Conservation (phyloP, 1,139 yeast species). For the Taphrina populina region DNA sequence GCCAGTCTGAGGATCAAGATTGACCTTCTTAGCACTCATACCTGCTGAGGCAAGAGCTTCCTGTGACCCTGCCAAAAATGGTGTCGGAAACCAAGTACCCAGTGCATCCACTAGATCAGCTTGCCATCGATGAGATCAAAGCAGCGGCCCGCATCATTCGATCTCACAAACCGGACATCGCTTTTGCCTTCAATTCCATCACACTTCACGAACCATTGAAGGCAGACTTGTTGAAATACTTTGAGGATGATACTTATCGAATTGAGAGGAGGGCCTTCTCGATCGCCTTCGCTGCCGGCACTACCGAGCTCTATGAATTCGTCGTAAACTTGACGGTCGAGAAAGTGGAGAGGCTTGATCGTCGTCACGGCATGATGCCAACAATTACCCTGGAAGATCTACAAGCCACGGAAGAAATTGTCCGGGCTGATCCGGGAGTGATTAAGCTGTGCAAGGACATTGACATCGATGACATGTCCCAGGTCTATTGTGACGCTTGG, state of each 20-base stretch:
- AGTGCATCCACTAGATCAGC: conserved; percentile 69
- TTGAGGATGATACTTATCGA: conserved; percentile 54
- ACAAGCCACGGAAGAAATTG: conserved; percentile 60
- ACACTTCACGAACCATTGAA: conserved; percentile 71
- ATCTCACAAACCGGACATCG: conserved; percentile 51
- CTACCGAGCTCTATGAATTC: conserved; percentile 67
- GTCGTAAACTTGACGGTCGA: conserved; percentile 53
- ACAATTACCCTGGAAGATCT: conserved; percentile 70
- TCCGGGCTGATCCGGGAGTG: conserved; percentile 67
- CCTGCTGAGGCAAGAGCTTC: too few species aligned
- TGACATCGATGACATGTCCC: conserved; percentile 66
- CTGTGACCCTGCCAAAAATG: neutral
- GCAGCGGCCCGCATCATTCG: conserved; percentile 52
- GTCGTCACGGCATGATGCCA: conserved; percentile 57
- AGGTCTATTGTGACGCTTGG: conserved; percentile 81
- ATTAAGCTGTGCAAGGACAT: conserved; percentile 69
- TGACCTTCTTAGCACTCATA: too few species aligned
- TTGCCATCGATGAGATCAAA: conserved; percentile 58
- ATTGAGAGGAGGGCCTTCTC: conserved; percentile 70
- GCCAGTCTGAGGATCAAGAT: too few species aligned
- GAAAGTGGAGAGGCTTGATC: conserved; percentile 51
- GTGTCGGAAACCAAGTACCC: neutral
- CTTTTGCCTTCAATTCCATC: conserved; percentile 62
- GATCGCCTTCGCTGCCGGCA: conserved; percentile 61
- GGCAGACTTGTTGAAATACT: conserved; percentile 62